Evolutionary conservation across 495 filamentous ascomycete genomes (phyloP).

Genomic region (Penicillium simplicissimum): DNA sequence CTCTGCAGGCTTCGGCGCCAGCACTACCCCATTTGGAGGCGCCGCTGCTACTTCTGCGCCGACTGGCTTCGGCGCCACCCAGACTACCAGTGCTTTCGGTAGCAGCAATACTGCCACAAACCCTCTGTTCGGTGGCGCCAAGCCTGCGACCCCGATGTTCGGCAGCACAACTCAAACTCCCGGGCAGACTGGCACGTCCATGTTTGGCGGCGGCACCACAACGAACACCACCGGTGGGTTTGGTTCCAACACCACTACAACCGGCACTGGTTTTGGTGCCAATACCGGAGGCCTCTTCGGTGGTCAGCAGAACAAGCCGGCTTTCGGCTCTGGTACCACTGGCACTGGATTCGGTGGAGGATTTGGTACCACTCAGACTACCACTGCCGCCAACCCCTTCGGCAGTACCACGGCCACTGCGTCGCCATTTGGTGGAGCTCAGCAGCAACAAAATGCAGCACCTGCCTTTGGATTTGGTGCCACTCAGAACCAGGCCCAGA

Average conservation of each 20-base stretch:
- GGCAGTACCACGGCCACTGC: constrained; percentile 32
- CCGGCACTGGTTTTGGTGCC: constrained; percentile 18
- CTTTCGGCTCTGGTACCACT: constrained; percentile 40
- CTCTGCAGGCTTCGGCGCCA: constrained; percentile 53
- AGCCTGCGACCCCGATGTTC: constrained; percentile 45
- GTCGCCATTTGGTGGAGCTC: constrained; percentile 43
- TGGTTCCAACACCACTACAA: constrained; percentile 28
- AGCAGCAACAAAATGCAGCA: constrained; percentile 42
- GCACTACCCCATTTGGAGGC: constrained; percentile 55
- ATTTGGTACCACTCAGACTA: constrained; percentile 42
- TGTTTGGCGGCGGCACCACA: constrained; percentile 39
- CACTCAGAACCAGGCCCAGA: constrained; percentile 46
- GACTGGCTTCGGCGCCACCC: constrained; percentile 48
- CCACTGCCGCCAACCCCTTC: constrained; percentile 38
- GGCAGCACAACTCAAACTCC: constrained; percentile 33
- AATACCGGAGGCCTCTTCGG: constrained; percentile 48
- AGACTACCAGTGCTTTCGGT: constrained; percentile 60
- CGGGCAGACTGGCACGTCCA: constrained; percentile 26
- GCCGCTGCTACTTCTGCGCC: constrained; percentile 44
- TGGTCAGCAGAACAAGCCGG: constrained; percentile 44
- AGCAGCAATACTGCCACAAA: constrained; percentile 35
- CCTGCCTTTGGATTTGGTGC: constrained; percentile 47
- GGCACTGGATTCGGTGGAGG: constrained; percentile 33
- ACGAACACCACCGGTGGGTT: constrained; percentile 37
- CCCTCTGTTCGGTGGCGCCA: constrained; percentile 42